Evolutionary conservation across 805 yeast genomes (phyloP).

Genomic region (Teunomyces pallodes): DNA sequence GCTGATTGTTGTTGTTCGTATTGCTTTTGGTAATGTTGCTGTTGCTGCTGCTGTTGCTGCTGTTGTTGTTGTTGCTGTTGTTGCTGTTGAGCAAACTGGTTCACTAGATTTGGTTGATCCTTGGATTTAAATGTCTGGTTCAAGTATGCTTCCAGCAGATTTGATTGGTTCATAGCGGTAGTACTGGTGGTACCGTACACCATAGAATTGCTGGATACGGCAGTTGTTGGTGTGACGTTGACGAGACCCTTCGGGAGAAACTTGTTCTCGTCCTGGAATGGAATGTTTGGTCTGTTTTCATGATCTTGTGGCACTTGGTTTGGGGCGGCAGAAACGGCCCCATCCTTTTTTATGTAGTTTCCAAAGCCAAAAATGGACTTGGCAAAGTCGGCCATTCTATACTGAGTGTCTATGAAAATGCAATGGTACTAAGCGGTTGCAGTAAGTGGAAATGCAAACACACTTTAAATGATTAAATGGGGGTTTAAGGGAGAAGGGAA

Average conservation of each 20-base stretch:
- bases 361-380: constrained; percentile 44
- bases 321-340: constrained; percentile 7
- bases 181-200: constrained; percentile 64
- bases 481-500: neutral
- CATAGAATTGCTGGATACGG: constrained; percentile 57
- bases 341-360: constrained; percentile 30
- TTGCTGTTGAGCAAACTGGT: constrained; percentile 2
- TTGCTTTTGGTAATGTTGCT: constrained; percentile 9
- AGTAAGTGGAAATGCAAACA: neutral
- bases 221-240: constrained; percentile 60
- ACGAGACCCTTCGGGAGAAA: constrained; percentile 39
- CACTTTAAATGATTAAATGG: neutral
- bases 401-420: neutral
- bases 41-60: constrained; percentile 12
- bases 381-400: constrained; percentile 43
- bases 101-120: constrained; percentile 9
- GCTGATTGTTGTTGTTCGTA: constrained; percentile 7
- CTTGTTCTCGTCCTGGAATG: constrained; percentile 13
- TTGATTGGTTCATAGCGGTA: constrained; percentile 11
- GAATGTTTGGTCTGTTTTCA: neutral
- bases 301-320: neutral
- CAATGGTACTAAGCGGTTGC: neutral
- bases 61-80: constrained; percentile 11
- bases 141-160: constrained; percentile 20
- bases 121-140: constrained; percentile 22